These are phyloP conservation scores for Ceratobasidium sp. DNA, from an alignment of 1,284 basidiomycete species.

Conservation along the genomic window DNA sequence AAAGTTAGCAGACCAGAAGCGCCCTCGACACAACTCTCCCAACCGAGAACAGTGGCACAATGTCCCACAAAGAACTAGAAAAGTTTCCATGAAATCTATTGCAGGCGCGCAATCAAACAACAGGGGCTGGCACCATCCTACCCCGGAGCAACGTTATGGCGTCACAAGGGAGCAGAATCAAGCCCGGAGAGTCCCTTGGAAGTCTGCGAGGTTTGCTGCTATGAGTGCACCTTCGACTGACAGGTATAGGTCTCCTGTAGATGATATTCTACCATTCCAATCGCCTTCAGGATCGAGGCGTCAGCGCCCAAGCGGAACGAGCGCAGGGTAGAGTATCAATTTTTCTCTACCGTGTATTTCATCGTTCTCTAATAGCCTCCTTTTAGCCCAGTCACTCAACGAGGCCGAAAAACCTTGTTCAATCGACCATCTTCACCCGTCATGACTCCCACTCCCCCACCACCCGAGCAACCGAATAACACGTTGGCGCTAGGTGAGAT, in stretches of 20 bases:
- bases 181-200: not conserved
- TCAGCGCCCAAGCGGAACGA: not conserved
- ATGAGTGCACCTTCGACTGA: slow-evolving; percentile 11
- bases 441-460: slow-evolving; percentile 10
- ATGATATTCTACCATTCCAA: not conserved
- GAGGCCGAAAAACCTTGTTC: slow-evolving; percentile 11
- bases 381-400: not conserved
- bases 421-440: not conserved
- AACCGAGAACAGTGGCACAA: not conserved
- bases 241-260: not conserved
- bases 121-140: not conserved
- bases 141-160: no score
- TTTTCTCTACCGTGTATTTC: not conserved
- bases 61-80: not conserved
- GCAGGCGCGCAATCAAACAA: not conserved
- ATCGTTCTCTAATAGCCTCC: not conserved
- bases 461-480: not conserved
- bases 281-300: not conserved
- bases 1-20: slow-evolving; percentile 7
- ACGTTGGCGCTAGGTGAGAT: slow-evolving; percentile 7
- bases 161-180: not conserved
- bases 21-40: not conserved
- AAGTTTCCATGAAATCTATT: not conserved
- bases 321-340: not conserved
- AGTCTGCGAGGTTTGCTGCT: not conserved